Base-by-base conservation (phyloP, 352 stramenopile species). In the Phytophthora rubi region DNA sequence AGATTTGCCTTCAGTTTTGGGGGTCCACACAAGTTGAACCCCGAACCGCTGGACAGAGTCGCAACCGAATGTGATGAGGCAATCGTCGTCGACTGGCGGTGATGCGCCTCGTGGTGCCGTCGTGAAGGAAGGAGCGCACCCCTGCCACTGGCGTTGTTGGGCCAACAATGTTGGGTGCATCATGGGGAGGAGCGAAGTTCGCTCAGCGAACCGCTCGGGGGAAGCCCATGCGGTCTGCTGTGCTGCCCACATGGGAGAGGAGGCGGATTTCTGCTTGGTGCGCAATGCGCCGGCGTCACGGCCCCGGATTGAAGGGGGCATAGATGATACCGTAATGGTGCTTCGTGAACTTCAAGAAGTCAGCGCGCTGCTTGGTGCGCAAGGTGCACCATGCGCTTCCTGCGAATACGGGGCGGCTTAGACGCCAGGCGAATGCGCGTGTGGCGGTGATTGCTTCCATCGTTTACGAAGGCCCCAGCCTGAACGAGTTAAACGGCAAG, bases 1-100 rank as follows among this genome's bases (percentile, higher is more conserved):
- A 18, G 63, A 71, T 61, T 71, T 62, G 74, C 52, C 47, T 65
- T 71, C 56, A 71, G 70, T 59, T 73, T 77, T 62, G 62, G 61
- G 64, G 71, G 58, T 76, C 56, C 70, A 73, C 58, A 73, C 59
- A 52, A 35, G 37, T 71, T 71, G 62, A 71, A 70, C 56, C 55
- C 55, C 62, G 16, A 69, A 18, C 55, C 62, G 18, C 18, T 45
- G 23, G 10, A 26, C 30, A 67, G 44, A 67, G 32, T 23, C 53
- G 33, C 21, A 30, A 15, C 28, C 16, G 39, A 51, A 62, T 71
- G 68, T 67, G 68, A 67, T 75, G 67, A 75, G 61, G 67, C 67
- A 70, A 21, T 47, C 39, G 49, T 49, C 35, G 42, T 47, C 53
- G 59, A 61, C 44, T 69, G 59, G 66, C 18, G 35, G 52, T 28